Base-by-base conservation (phyloP, 257 asterid genomes). In the Rhazya stricta region DNA sequence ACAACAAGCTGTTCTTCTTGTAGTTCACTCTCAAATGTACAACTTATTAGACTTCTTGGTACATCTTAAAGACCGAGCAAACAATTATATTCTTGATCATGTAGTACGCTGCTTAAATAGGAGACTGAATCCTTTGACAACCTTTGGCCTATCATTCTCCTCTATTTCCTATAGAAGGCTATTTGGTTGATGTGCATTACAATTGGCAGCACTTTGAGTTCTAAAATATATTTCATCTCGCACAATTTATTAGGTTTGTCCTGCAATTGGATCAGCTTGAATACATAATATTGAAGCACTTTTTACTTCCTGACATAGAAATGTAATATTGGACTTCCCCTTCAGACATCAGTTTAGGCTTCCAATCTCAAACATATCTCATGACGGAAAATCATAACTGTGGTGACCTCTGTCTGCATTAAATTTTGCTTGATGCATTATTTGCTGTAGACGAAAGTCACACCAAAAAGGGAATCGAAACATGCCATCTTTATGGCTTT, bases 401-500 rank as follows among this genome's bases (percentile, higher is more conserved):
- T 76, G 48, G 75, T 37, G 30, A 36, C 37, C 15, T 65, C 23
- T 42, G 29, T 30, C 29, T 21, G 62, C 23, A 39, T 54, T 56
- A 45, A 32, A 39, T 15, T 67, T 9, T 76, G 60, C 11, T 56
- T 23, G 32, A 5, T 15, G 69, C 41, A 67, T 39, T 48, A 78
- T 74, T 67, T 50, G 79, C 41, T 18, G 69, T 70, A 7, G 74
- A 12, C 10, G 42, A 67, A 68, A 56, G 70, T 42, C 41, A 62
- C 45, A 45, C 42, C 71, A 0, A 74, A n/a, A 67, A 54, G 48
- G 76, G 39, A 78, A 71, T 78, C 82, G 13, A 16, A 39, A 78
- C 80, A 65, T 78, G 81, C 76, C 83, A 74, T 80, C 71, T 67
- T 85, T 82, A 54, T 83, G 80, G 74, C 73, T 71, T 80, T 58